Base-by-base conservation (phyloP, 192 early-diverging fungal species). In the Ambispora gerdemannii region DNA sequence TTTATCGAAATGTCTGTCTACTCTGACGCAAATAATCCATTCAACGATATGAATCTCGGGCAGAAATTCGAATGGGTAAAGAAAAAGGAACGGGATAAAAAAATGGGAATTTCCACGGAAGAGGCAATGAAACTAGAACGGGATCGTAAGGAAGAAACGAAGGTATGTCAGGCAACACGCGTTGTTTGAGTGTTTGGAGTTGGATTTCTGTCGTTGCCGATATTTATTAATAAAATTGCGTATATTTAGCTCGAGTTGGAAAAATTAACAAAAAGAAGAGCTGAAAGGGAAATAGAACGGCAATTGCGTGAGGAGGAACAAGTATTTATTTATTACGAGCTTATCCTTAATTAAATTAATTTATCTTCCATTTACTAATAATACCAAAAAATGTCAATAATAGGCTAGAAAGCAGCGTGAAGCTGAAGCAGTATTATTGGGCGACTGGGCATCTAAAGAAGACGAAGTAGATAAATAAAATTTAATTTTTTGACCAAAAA, bases 11-110 rank as follows among this genome's bases (percentile, higher is more conserved):
- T 76, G 65, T 75, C 58, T 33, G 84, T 82, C 20, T 94, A 96
- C 76, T 84, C 84, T 25, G 88, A 87, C 61, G 72, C 81, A 0
- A 89, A 92, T 55, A 95, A 92, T 72, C 91, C 91, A 1, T 91
- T 95, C 35, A 88, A 89, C 53, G 93, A 96, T 73, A 76, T 79
- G 3, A 90, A 92, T 32, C 81, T 96, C 6, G 82, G 84, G 36
- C 82, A 86, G 59, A 95, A 95, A 73, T 98, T 98, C 76, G 89
- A 92, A 22, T 98, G 96, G 96, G 81, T 90, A 47, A 97, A 98
- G 75, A 98, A 98, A 70, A 81, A 90, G 3, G 91, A 96, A 71
- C 79, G 84, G 30, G 96, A 97, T 63, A 72, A 79, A 49, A 89
- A 90, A 55, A 83, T 86, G 17, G 83, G 94, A 1, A 75, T 90